Conservation (phyloP, 1,284 basidiomycete species). For the Spongiforma sp. region DNA sequence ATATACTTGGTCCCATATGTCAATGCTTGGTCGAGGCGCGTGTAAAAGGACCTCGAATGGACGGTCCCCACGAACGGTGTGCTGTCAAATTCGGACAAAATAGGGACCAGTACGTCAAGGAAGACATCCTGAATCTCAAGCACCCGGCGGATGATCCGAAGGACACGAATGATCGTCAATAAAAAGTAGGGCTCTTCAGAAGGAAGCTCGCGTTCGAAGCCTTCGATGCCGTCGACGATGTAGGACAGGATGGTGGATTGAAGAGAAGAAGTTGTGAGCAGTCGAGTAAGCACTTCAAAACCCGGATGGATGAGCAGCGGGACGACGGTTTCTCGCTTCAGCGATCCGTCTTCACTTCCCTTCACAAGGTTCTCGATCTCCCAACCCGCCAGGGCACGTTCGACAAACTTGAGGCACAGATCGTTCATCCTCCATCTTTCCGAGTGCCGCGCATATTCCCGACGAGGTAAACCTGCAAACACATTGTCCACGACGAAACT, state of each 20-base stretch:
- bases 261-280: conserved; percentile 77
- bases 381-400: conserved; percentile 82
- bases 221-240: conserved; percentile 77
- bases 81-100: no score
- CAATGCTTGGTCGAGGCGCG: no score
- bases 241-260: conserved; percentile 79
- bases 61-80: no score
- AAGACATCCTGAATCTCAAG: no score
- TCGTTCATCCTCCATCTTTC: conserved; percentile 92
- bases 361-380: conserved; percentile 75
- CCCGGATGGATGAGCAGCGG: conserved; percentile 82
- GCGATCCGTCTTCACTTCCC: conserved; percentile 51
- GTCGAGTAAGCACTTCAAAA: conserved; percentile 82
- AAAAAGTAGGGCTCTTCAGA: no score
- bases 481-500: conserved; percentile 91
- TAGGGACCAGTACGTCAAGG: no score
- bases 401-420: conserved; percentile 84
- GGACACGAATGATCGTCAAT: no score
- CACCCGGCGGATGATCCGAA: no score
- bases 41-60: no score
- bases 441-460: conserved; percentile 77
- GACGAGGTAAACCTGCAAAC: conserved; percentile 68
- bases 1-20: no score
- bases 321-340: conserved; percentile 57
- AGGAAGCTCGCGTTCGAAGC: conserved; percentile 75